Percentiles rank a stretch among this genome's conserved stretches.
Conservation (phyloP, 2,329 filamentous ascomycete species). For the Didymella keratinophila region DNA sequence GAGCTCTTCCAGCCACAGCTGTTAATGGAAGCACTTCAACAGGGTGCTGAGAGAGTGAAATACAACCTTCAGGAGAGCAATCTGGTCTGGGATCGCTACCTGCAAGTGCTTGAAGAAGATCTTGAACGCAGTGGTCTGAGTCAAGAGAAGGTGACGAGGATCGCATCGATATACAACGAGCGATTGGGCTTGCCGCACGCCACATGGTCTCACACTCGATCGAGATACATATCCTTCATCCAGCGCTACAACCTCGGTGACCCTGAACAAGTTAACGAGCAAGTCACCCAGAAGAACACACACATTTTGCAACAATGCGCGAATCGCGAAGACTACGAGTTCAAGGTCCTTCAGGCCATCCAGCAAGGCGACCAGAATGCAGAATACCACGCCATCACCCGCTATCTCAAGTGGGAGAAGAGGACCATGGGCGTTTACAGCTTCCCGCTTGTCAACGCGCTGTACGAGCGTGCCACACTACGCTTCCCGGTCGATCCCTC, state of each 20-base stretch:
- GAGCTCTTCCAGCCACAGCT: constrained; percentile 75
- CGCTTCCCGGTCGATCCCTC: constrained; percentile 76
- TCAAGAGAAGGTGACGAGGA: constrained; percentile 66
- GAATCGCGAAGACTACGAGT: constrained; percentile 72
- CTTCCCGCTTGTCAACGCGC: constrained; percentile 63
- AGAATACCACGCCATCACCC: constrained; percentile 62
- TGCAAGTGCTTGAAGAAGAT: constrained; percentile 74
- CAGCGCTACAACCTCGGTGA: constrained; percentile 72
- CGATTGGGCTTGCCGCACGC: constrained; percentile 76
- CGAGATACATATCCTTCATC: constrained; percentile 77
- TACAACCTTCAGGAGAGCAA: constrained; percentile 81
- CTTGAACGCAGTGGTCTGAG: constrained; percentile 62
- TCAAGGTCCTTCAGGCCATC: constrained; percentile 67
- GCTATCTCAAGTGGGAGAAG: constrained; percentile 89
- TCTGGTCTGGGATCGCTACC: constrained; percentile 79
- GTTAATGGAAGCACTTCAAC: constrained; percentile 73
- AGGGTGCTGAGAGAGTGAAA: constrained; percentile 74
- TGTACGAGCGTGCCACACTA: constrained; percentile 81
- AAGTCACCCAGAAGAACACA: constrained; percentile 69
- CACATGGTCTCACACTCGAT: constrained; percentile 77
- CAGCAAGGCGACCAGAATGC: constrained; percentile 64
- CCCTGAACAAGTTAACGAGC: constrained; percentile 79
- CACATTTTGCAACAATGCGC: constrained; percentile 70
- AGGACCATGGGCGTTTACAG: constrained; percentile 63
- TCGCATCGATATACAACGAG: constrained; percentile 74